Conservation (phyloP, 805 yeast genomes). For the Millerozyma acaciae region DNA sequence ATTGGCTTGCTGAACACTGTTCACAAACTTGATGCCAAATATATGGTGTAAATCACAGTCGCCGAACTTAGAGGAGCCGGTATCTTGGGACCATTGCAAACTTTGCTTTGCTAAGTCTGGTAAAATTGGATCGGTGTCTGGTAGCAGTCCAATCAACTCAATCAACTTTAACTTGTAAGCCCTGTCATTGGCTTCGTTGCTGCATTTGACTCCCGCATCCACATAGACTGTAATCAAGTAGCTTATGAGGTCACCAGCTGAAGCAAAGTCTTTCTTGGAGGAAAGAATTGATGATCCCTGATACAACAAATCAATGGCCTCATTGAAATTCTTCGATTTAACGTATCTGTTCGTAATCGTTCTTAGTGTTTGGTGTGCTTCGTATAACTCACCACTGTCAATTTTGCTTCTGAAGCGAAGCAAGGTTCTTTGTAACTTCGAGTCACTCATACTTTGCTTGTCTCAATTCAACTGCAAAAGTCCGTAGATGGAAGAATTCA, state of each 20-base stretch:
- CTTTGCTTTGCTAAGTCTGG: slow-evolving; percentile 64
- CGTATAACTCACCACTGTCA: slow-evolving; percentile 75
- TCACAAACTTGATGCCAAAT: slow-evolving; percentile 63
- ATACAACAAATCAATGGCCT: slow-evolving; percentile 71
- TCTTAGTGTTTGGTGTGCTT: slow-evolving; percentile 92
- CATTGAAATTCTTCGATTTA: slow-evolving; percentile 58
- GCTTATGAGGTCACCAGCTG: slow-evolving; percentile 71
- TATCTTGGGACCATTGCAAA: slow-evolving; percentile 60
- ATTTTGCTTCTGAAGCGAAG: slow-evolving; percentile 68
- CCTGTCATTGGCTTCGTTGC: slow-evolving; percentile 22
- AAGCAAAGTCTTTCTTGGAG: slow-evolving; percentile 69
- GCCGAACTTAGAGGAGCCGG: slow-evolving; percentile 51
- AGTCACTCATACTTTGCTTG: slow-evolving; percentile 16
- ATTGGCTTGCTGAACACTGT: slow-evolving; percentile 20
- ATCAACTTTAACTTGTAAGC: slow-evolving; percentile 45
- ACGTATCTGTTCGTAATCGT: slow-evolving; percentile 86
- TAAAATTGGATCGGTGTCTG: slow-evolving; percentile 45
- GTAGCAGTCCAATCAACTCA: slow-evolving; percentile 43
- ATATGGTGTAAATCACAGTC: slow-evolving; percentile 73
- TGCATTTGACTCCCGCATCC: slow-evolving; percentile 41
- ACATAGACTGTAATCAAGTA: slow-evolving; percentile 71
- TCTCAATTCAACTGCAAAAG: too few relatives aligned
- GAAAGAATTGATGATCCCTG: slow-evolving; percentile 68
- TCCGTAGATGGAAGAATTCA: too few relatives aligned
- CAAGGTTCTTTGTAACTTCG: slow-evolving; percentile 55